Percentiles rank a stretch among this genome's conserved stretches.
Evolutionary conservation across 108 stramenopile species (phyloP).

Genomic region (Schizochytrium sp.): DNA sequence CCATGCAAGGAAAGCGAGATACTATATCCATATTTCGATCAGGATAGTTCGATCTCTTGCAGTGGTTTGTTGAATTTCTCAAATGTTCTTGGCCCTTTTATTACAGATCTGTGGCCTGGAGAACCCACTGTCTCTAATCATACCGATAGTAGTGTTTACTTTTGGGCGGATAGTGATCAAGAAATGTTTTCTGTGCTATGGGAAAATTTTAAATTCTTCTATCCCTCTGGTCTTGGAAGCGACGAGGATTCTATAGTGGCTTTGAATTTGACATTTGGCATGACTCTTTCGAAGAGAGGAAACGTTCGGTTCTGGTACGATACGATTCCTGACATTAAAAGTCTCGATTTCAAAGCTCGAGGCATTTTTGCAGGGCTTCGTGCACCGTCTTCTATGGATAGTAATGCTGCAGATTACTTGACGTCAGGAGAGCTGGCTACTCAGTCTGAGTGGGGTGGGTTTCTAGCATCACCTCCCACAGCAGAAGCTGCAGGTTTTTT

Average conservation of each 20-base stretch:
- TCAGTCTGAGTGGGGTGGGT: neutral
- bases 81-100: neutral
- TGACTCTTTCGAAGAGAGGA: conserved; percentile 5
- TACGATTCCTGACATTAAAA: neutral
- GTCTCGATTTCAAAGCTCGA: neutral
- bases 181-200: conserved; percentile 28
- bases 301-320: neutral
- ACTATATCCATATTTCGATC: neutral
- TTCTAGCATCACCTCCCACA: neutral
- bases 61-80: neutral
- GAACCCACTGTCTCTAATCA: neutral
- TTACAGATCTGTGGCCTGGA: conserved; percentile 37
- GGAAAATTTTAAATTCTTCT: neutral
- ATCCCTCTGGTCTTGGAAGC: neutral
- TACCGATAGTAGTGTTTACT: neutral
- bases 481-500: neutral
- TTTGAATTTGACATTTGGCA: neutral
- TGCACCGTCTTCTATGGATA: neutral
- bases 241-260: neutral
- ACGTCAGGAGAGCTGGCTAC: neutral
- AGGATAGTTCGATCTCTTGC: neutral
- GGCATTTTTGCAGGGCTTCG: conserved; percentile 42
- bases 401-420: neutral
- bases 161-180: neutral
- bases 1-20: conserved; percentile 41